These are phyloP conservation scores for Lyophyllum semitale DNA, from an alignment of 768 basidiomycete species.

Conservation along the genomic window DNA sequence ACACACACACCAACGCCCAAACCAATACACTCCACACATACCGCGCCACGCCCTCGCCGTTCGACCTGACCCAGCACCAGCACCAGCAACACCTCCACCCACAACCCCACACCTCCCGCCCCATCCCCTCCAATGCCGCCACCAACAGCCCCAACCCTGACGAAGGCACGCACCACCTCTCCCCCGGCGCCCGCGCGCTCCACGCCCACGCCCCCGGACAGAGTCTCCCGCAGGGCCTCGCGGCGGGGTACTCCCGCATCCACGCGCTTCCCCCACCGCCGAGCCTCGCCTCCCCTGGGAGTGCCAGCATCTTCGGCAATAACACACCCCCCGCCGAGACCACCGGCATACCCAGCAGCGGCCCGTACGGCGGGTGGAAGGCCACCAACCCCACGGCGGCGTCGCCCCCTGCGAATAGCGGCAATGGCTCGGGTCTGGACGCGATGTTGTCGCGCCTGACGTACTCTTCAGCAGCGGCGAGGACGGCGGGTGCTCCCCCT, in stretches of 20 bases:
- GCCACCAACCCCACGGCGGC: slow-evolving; percentile 12
- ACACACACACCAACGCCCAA: slow-evolving; percentile 41
- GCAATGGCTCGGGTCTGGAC: slow-evolving; percentile 35
- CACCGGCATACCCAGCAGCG: slow-evolving; percentile 20
- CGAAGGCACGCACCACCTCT: slow-evolving; percentile 40
- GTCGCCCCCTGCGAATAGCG: slow-evolving; percentile 15
- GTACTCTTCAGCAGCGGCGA: slow-evolving; percentile 47
- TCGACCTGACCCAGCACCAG: slow-evolving; percentile 43
- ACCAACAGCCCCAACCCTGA: slow-evolving; percentile 9
- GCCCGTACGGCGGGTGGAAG: slow-evolving; percentile 30
- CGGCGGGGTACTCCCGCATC: slow-evolving; percentile 87
- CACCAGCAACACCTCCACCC: slow-evolving; percentile 32
- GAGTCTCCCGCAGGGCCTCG: slow-evolving; percentile 88
- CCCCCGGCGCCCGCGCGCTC: slow-evolving; percentile 76
- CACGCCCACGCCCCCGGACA: slow-evolving; percentile 90
- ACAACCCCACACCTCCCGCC: slow-evolving; percentile 27
- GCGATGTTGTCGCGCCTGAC: slow-evolving; percentile 57
- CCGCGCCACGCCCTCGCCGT: slow-evolving; percentile 43
- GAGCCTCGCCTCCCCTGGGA: slow-evolving; percentile 35
- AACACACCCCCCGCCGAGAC: slow-evolving; percentile 12
- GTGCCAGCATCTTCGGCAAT: slow-evolving; percentile 21
- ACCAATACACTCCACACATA: slow-evolving; percentile 39
- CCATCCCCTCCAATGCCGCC: slow-evolving; percentile 28
- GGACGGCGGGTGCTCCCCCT: slow-evolving; percentile 17
- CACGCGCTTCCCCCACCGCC: slow-evolving; percentile 64